Evolutionary conservation across 371 early-diverging fungal genomes (phyloP).

Genomic region (Coemansia linderi): DNA sequence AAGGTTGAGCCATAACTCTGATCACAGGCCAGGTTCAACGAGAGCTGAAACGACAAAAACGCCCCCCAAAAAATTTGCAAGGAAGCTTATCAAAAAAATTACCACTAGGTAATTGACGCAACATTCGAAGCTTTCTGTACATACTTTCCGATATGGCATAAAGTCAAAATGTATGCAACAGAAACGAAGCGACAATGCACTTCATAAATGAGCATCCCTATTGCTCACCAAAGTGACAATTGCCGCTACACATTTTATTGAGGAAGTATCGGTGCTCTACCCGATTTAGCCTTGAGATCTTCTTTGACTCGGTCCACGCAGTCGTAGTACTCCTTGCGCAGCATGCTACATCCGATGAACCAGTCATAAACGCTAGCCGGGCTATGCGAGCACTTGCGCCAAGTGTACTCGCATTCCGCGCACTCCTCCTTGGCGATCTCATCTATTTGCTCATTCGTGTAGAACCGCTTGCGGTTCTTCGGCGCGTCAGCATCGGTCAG

Average conservation of each 20-base stretch:
- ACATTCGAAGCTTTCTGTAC: constrained; percentile 46
- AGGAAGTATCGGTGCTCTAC: constrained; percentile 4
- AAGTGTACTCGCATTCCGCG: constrained; percentile 38
- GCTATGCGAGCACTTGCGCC: constrained; percentile 23
- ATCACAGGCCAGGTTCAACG: not conserved
- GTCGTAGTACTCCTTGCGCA: constrained; percentile 15
- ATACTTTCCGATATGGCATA: constrained; percentile 15
- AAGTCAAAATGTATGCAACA: constrained; percentile 45
- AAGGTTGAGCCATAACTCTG: constrained; percentile 14
- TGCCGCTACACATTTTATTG: not conserved
- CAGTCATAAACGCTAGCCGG: constrained; percentile 30
- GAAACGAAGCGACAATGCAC: not conserved
- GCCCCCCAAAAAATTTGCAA: not conserved
- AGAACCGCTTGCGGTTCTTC: constrained; percentile 28
- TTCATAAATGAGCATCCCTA: not conserved
- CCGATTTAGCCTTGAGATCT: constrained; percentile 19
- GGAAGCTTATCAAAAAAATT: not conserved
- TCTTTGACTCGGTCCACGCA: constrained; percentile 22
- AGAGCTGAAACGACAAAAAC: not conserved
- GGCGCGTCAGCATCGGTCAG: constrained; percentile 33
- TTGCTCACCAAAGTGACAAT: not conserved
- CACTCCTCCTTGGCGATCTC: constrained; percentile 36
- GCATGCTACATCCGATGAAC: constrained; percentile 27
- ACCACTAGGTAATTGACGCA: constrained; percentile 14
- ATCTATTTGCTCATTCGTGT: constrained; percentile 26